Base-by-base conservation (phyloP, 75 land plant species). In the Cupressus sempervirens region DNA sequence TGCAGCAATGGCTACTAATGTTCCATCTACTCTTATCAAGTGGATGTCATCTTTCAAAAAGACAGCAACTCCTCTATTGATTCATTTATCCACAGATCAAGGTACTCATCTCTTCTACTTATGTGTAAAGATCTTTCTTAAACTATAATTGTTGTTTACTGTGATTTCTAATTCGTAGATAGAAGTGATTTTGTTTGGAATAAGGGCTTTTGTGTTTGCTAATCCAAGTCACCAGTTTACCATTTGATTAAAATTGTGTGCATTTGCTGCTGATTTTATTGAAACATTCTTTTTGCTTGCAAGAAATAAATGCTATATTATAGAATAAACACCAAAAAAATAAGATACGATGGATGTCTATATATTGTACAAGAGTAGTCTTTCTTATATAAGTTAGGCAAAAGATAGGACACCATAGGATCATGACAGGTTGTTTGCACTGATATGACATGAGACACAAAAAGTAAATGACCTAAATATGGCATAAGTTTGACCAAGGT, bases 41-140 rank as follows among this genome's bases (percentile, higher is more conserved):
- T 97, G 98, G 98, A 82, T 97, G 83, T 87, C 89, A 29, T 88
- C 90, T 83, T 94, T 96, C 73, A 36, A 76, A 10, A 87, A 74
- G 40, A 62, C 12, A 9, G 79, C 82, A 38, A 73, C 62, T 65
- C 90, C 94, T 38, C 89, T 96, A 83, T 85, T 97, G 45, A 89
- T 97, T 83, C 99, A 97, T 85, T 90, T 97, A 36, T 97, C 99
- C 29, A 97, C 95, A 40, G 99, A 97, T 90, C 99, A 97, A 92
- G 99, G 99, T 96, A 81, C 26, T 13, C 18, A 83, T 36, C 38
- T 72, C 26, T 15, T 67, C 34, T 30, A 80, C 18, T 67, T 14
- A 75, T 45, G 14, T 23, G 30, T n/a, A 10, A 79, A 79, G 29
- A 43, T 79, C 14, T 26, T 79, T 12, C 29, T 79, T 79, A 16